Base-by-base conservation (phyloP, 495 filamentous ascomycete genomes). In the Podospora australis region DNA sequence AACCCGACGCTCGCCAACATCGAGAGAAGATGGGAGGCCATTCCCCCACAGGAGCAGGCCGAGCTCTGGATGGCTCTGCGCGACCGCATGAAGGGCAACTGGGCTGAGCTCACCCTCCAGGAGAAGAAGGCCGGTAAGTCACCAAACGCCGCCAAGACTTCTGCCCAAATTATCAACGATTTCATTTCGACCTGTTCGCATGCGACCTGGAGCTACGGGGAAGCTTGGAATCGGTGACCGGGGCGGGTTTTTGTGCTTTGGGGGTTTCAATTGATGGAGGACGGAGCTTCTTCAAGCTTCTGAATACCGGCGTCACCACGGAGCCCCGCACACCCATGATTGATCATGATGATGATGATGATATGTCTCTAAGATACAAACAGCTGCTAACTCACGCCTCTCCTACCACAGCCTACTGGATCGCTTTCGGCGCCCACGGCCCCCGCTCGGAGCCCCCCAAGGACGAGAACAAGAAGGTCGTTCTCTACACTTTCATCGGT, bases 121-220 rank as follows among this genome's bases (percentile, higher is more conserved):
- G 92, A 98, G 78, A 96, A 97, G 86, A 96, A 94, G 77, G 94
- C 92, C 63, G 91, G 92, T 97, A 83, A 61, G 92, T 86, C n/a
- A 24, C 22, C 14, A 29, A 49, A 22, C 29, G 44, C 24, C 13
- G 38, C 45, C 48, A 44, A 52, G 35, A 44, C 34, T 13, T 26
- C 16, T 9, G 4, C 23, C 19, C 35, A 14, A 40, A 46, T 21
- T 21, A 19, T 39, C 21, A 29, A 35, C 41, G 11, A 39, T 28
- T 2, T 16, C 39, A 35, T 19, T 11, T 36, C 48, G 48, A 42
- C 24, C 42, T 32, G 22, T 48, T 4, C 24, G 23, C 30, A 22
- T 23, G 23, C 40, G 21, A 28, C 34, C 8, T 22, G 35, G 39
- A 54, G 55, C 49, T 52, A 35, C 7, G 7, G 10, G 8, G 36